These are phyloP conservation scores for Adansonia gregorii DNA, from an alignment of 441 rosid species.

Conservation along the genomic window DNA sequence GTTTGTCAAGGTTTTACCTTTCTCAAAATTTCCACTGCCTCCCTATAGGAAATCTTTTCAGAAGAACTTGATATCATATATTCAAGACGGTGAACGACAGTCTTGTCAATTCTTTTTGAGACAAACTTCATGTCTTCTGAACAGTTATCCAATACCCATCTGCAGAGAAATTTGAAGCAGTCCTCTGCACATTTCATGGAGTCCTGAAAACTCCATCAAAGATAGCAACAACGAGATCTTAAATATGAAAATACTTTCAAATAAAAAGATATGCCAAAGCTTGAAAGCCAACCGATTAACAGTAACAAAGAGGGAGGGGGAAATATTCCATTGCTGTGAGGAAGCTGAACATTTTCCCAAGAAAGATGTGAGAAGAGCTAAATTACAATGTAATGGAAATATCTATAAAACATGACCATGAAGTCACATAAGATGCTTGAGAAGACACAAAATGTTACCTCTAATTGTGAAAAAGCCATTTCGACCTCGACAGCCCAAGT, in stretches of 20 bases:
- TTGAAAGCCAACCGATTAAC: not conserved
- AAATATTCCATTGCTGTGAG: not conserved
- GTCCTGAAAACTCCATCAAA: slow-evolving; percentile 51
- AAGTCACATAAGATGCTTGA: not conserved
- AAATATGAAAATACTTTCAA: not conserved
- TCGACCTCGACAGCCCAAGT: slow-evolving; percentile 82
- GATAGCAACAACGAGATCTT: not conserved
- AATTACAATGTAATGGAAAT: not conserved
- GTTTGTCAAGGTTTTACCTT: slow-evolving; percentile 41
- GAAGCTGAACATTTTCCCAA: not conserved
- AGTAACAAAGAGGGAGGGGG: not conserved
- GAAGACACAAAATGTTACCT: slow-evolving; percentile 46
- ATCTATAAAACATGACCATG: not conserved
- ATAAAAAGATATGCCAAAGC: not conserved
- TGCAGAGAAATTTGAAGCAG: slow-evolving; percentile 68
- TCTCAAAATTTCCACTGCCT: slow-evolving; percentile 57
- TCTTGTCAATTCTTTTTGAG: slow-evolving; percentile 59
- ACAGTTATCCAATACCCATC: slow-evolving; percentile 69
- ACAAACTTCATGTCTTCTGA: slow-evolving; percentile 65
- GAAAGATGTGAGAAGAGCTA: not conserved
- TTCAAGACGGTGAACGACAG: slow-evolving; percentile 52
- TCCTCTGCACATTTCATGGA: slow-evolving; percentile 80
- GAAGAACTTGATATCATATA: slow-evolving; percentile 43
- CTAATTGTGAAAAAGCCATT: slow-evolving; percentile 78
- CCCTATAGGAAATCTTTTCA: slow-evolving; percentile 59